Evolutionary conservation across 2,329 filamentous ascomycete genomes (phyloP).

Genomic region (Colletotrichum falcatum): DNA sequence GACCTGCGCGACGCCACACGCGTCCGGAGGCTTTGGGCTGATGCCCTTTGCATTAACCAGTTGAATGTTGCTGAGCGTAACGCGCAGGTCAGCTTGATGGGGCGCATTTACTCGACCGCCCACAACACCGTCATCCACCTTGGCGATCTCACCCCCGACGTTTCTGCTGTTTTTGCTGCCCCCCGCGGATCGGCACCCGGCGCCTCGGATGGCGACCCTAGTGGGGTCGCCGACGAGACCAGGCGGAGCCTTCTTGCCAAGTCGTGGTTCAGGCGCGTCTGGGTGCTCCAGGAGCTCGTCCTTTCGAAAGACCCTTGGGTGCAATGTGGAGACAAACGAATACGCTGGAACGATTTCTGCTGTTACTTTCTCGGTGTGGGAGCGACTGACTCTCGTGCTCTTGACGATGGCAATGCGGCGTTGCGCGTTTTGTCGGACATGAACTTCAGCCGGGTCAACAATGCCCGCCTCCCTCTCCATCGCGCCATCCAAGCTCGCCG

Average conservation of each 20-base stretch:
- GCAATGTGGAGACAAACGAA: constrained; percentile 41
- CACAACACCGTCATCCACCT: constrained; percentile 31
- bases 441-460: background rate
- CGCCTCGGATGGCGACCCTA: too few species aligned
- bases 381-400: background rate
- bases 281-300: constrained; percentile 47
- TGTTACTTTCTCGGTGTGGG: background rate
- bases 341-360: constrained; percentile 18
- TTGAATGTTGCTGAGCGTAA: constrained; percentile 44
- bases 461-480: constrained; percentile 4
- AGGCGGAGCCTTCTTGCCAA: constrained; percentile 22
- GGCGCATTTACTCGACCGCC: constrained; percentile 45
- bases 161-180: background rate
- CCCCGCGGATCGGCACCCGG: background rate
- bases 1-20: constrained; percentile 54
- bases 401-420: background rate
- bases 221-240: background rate
- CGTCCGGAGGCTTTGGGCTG: constrained; percentile 45
- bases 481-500: background rate
- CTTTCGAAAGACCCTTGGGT: constrained; percentile 44
- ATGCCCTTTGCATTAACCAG: constrained; percentile 51
- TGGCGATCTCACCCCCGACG: constrained; percentile 1
- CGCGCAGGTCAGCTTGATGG: constrained; percentile 47
- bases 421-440: constrained; percentile 15
- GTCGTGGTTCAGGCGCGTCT: constrained; percentile 23